phyloP scores from a whole-genome alignment of 139 green algal genomes.

The Chlamydomonas sp. region DNA sequence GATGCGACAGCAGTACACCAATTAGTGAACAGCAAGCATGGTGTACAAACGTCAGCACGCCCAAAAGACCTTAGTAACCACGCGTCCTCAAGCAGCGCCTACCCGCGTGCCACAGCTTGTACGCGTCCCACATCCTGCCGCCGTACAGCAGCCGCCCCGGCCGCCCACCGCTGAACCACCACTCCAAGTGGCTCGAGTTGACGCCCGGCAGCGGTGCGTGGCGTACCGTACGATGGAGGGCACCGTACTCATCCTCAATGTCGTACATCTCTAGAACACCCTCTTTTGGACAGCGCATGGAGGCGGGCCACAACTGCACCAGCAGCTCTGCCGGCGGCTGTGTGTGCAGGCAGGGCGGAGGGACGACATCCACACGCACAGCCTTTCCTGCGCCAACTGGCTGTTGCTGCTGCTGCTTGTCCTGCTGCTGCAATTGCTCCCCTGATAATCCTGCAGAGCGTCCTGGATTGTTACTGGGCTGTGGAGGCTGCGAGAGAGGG shows the following conservation, averaged over 20 bases:
- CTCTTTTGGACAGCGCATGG: slow-evolving; percentile 9
- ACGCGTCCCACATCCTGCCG: slow-evolving; percentile 2
- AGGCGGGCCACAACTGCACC: neutral
- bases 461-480: no score
- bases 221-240: slow-evolving; percentile 16
- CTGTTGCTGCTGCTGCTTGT: no score
- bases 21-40: no score
- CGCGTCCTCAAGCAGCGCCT: no score
- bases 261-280: neutral
- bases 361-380: neutral
- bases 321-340: neutral
- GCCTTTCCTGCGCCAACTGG: no score
- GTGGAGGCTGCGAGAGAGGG: no score
- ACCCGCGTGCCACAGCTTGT: slow-evolving; percentile 34
- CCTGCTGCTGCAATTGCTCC: no score
- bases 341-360: slow-evolving; percentile 2
- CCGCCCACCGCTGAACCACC: slow-evolving; percentile 20
- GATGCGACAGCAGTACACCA: no score
- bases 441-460: no score
- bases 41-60: no score
- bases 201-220: slow-evolving; percentile 23
- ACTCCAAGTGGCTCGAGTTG: slow-evolving; percentile 6
- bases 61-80: no score
- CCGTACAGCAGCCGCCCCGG: neutral
- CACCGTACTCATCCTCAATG: neutral